Evolutionary conservation across 495 filamentous ascomycete species (phyloP).

Genomic region (Hyaloscypha hepaticicola): DNA sequence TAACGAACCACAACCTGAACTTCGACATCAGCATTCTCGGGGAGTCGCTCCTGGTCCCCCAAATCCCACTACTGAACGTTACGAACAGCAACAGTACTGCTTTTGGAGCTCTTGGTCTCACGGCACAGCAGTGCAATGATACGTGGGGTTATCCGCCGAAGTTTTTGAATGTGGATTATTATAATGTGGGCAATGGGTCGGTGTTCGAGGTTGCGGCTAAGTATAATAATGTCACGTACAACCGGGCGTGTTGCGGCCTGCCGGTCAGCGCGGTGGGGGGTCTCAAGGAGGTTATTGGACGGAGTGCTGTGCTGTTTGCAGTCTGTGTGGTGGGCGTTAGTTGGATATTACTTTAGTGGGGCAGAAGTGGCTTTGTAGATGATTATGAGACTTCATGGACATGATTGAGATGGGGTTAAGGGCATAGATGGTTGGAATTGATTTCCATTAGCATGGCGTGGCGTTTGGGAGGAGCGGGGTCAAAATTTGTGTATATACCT

Average conservation of each 20-base stretch:
- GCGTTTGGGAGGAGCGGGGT: background rate
- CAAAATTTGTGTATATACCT: background rate
- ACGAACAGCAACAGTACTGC: conserved; percentile 66
- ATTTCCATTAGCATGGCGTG: background rate
- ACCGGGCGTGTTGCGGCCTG: conserved; percentile 68
- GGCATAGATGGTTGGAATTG: background rate
- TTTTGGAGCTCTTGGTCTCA: conserved; percentile 66
- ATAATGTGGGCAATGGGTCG: conserved; percentile 77
- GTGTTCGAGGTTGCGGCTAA: conserved; percentile 88
- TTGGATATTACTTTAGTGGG: conserved; percentile 14
- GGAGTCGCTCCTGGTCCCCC: conserved; percentile 66
- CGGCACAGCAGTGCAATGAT: conserved; percentile 63
- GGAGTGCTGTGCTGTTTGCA: conserved; percentile 14
- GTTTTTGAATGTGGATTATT: conserved; percentile 90
- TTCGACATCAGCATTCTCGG: conserved; percentile 58
- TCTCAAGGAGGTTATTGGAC: conserved; percentile 15
- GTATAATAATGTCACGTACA: conserved; percentile 83
- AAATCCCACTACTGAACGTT: conserved; percentile 62
- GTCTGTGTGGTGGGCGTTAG: conserved; percentile 16
- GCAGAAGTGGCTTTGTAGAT: background rate
- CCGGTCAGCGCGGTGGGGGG: conserved; percentile 5
- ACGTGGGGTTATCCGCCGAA: conserved; percentile 76
- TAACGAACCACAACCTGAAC: conserved; percentile 94
- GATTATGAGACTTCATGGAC: background rate
- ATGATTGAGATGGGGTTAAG: background rate